Conservation (phyloP, 768 basidiomycete genomes). For the Gloeophyllum trabeum region DNA sequence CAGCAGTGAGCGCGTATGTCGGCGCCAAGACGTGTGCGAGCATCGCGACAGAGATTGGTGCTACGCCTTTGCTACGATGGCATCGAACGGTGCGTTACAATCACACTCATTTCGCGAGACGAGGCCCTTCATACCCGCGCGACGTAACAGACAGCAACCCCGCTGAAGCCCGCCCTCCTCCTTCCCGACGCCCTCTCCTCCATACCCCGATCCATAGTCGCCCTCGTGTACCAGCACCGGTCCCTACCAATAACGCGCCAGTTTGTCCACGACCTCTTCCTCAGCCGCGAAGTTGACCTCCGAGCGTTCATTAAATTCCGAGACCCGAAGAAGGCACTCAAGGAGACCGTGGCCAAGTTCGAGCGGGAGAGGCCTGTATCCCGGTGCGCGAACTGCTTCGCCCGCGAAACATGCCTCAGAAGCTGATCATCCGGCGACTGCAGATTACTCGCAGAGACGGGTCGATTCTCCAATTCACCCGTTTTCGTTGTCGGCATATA, state of each 20-base stretch:
- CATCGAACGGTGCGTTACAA: conserved; percentile 57
- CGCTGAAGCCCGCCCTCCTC: conserved; percentile 37
- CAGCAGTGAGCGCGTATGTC: conserved; percentile 86
- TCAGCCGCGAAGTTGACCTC: conserved; percentile 77
- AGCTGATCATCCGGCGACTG: conserved; percentile 1
- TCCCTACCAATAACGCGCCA: conserved; percentile 79
- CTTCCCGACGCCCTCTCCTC: conserved; percentile 86
- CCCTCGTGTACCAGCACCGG: conserved; percentile 78
- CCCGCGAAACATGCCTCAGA: neutral
- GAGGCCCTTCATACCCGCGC: neutral
- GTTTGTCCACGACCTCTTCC: conserved; percentile 85
- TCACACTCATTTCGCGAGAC: neutral
- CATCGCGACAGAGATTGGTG: conserved; percentile 82
- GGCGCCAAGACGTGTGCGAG: conserved; percentile 75
- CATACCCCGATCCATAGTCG: conserved; percentile 78
- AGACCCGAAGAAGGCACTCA: conserved; percentile 70
- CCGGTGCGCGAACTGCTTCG: conserved; percentile 31
- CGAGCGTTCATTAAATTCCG: conserved; percentile 69
- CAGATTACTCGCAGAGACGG: conserved; percentile 87
- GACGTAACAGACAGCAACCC: conserved; percentile 40
- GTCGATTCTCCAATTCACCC: conserved; percentile 82
- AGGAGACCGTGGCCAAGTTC: conserved; percentile 63
- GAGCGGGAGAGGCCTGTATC: conserved; percentile 56
- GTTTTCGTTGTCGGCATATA: conserved; percentile 95
- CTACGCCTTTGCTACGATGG: conserved; percentile 70